Conservation (phyloP, 2,329 filamentous ascomycete species). For the Venturia effusa region DNA sequence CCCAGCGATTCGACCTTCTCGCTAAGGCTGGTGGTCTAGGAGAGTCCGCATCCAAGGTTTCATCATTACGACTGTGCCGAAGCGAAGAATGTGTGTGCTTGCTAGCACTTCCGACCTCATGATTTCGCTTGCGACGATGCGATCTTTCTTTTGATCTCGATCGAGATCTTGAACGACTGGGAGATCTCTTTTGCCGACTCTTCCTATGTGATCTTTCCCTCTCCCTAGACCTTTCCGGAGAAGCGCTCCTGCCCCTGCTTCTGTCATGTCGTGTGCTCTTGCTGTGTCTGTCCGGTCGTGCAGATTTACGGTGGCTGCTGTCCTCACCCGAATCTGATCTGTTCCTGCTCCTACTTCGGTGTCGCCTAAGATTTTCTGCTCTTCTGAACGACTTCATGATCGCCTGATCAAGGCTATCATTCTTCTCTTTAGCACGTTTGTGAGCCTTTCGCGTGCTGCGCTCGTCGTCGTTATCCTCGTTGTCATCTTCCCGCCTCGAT, state of each 20-base stretch:
- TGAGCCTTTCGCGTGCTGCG: conserved; percentile 1
- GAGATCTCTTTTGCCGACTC: conserved; percentile 11
- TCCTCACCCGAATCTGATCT: conserved; percentile 10
- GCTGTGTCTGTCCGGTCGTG: conserved; percentile 9
- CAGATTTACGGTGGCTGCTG: conserved; percentile 12
- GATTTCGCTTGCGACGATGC: background rate
- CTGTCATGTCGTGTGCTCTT: conserved; percentile 15
- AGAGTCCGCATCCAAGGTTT: background rate
- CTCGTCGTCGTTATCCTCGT: background rate
- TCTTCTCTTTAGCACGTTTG: background rate
- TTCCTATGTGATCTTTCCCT: conserved; percentile 1
- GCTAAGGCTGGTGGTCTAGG: background rate
- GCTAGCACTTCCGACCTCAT: background rate
- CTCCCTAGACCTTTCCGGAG: conserved; percentile 11
- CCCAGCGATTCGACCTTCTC: conserved; percentile 1
- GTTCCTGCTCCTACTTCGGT: background rate
- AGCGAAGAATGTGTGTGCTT: background rate
- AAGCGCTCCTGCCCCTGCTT: conserved; percentile 6
- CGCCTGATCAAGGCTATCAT: background rate
- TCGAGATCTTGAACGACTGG: conserved; percentile 10
- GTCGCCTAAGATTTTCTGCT: background rate
- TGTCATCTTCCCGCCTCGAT: background rate
- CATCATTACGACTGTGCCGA: background rate
- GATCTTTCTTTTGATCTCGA: background rate
- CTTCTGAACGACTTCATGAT: background rate